Evolutionary conservation across 371 early-diverging fungal species (phyloP).

Genomic region (Apophysomyces sp.): DNA sequence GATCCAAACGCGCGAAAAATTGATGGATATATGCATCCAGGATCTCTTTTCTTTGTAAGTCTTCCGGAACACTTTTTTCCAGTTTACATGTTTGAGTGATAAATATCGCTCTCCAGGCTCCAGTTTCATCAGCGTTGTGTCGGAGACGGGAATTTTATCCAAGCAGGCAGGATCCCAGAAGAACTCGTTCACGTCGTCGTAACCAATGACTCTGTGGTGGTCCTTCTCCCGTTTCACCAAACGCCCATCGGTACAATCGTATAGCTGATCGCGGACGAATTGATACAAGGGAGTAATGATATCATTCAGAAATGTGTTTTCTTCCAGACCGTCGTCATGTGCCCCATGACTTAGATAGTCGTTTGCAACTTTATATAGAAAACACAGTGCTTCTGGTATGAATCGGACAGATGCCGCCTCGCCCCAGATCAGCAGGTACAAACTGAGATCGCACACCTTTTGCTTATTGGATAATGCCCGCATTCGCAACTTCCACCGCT

Average conservation of each 20-base stretch:
- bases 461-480: constrained; percentile 64
- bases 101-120: constrained; percentile 61
- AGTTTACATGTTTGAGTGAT: constrained; percentile 61
- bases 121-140: constrained; percentile 54
- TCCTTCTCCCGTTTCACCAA: constrained; percentile 75
- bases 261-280: constrained; percentile 74
- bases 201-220: constrained; percentile 76
- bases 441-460: constrained; percentile 71
- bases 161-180: constrained; percentile 79
- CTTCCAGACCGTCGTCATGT: constrained; percentile 47
- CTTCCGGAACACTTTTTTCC: constrained; percentile 72
- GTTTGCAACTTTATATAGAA: constrained; percentile 75
- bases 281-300: constrained; percentile 76
- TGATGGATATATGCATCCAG: constrained; percentile 78
- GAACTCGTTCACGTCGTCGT: constrained; percentile 86
- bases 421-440: constrained; percentile 86
- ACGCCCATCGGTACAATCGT: constrained; percentile 62
- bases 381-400: constrained; percentile 79
- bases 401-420: constrained; percentile 83
- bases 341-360: constrained; percentile 43
- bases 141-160: constrained; percentile 51
- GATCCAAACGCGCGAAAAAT: constrained; percentile 86
- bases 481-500: constrained; percentile 71
- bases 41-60: constrained; percentile 86
- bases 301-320: constrained; percentile 50